Base-by-base conservation (phyloP, 495 filamentous ascomycete genomes). In the Penicillium verhagenii region DNA sequence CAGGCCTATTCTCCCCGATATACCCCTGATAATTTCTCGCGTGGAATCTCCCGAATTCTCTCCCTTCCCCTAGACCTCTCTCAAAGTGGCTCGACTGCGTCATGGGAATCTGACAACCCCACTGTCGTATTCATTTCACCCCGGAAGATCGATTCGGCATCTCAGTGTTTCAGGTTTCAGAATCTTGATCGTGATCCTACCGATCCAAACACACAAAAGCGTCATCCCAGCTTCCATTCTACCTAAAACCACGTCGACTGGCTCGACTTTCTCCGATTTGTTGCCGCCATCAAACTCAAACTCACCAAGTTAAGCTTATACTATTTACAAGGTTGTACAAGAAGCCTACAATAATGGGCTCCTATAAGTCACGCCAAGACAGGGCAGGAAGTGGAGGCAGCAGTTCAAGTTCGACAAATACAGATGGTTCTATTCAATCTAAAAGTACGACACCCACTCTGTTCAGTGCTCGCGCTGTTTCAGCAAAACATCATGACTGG, bases 391-490 rank as follows among this genome's bases (percentile, higher is more conserved):
- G 60, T 42, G 68, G 61, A 21, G 64, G 39, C 20, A 42, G 79
- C 59, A 86, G 82, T 58, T 80, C 79, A 31, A 81, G 78, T 57
- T 85, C 82, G 28, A 82, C 82, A 47, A 77, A 80, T 53, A 88
- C 85, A 59, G 75, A 84, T 54, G 78, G 76, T 52, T 89, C 87
- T 24, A 79, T 82, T 54, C 78, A 71, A 10, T 89, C 89, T 14
- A 76, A 78, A 65, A 88, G 86, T 57, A 92, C 87, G 5, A 82
- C 80, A 13, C 82, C 86, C 25, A 91, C 88, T 9, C 75, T 83
- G 44, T 75, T 85, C 65, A 88, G 85, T 63, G 74, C 79, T 16
- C 69, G 72, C n/a, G 75, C 78, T 18, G 78, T 80, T 5, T 57
- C 44, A 23, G 26, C 42, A 1, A 58, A 54, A 23, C 24, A 53